Base-by-base conservation (phyloP, 2,329 filamentous ascomycete species). In the Juglanconis sp. region DNA sequence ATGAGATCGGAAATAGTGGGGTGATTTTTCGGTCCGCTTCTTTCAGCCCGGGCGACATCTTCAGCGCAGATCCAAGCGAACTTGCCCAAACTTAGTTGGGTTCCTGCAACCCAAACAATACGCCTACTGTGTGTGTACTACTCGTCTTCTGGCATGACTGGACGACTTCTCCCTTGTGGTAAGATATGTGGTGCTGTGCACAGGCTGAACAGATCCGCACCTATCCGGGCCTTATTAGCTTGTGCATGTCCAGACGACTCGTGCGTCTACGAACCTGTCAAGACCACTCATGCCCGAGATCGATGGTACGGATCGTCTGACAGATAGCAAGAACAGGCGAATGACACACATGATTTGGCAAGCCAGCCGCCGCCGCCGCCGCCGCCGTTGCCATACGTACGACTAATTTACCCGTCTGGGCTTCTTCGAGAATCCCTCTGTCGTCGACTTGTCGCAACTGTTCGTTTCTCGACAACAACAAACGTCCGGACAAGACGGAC, bases 41-140 rank as follows among this genome's bases (percentile, higher is more conserved):
- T 42, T 38, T 13, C 52, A 53, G 31, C 40, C 52, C 36, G 52
- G 52, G 52, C 52, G 40, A 38, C 52, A 46, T 53, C 52, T 42
- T 53, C 52, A 53, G 52, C 52, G 42, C 30, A 42, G 52, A 46
- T 32, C 52, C 31, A 44, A 42, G 8, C 30, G 35, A 34, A 11
- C 52, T 53, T 34, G 30, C 17, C 52, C 52, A 34, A 46, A 53
- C 52, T 31, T 17, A 44, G 52, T 46, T 53, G 38, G 38, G 15
- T 15, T n/a, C 38, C 38, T 32, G 24, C n/a, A 4, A 30, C 17
- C 49, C 49, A 30, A 30, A 24, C 24, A 24, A 24, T 24, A 24
- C 24, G 24, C 24, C 24, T 24, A 24, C 24, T 24, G 24, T 24
- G n/a, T 53, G 15, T 24, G 13, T 6, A 6, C 15, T 30, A 1